Evolutionary conservation across 495 filamentous ascomycete species (phyloP).

Genomic region (Aspergillus saccharolyticus): DNA sequence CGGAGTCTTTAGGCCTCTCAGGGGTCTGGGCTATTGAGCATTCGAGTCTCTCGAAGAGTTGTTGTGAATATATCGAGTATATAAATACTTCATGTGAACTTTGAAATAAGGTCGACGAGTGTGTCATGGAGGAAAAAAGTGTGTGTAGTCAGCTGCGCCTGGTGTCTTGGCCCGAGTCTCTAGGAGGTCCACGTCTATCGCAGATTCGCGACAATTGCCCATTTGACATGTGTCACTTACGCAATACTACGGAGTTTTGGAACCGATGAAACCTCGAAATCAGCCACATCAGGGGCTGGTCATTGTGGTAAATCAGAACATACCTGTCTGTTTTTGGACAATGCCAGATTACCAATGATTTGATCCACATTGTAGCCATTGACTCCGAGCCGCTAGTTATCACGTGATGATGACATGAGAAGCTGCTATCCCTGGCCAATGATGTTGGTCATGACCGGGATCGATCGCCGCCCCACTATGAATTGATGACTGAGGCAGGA

Average conservation of each 20-base stretch:
- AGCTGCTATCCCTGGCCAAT: neutral
- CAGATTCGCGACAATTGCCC: neutral
- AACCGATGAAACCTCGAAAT: no score
- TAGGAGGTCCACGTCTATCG: neutral
- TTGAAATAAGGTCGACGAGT: neutral
- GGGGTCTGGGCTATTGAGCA: neutral
- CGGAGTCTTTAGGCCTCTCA: neutral
- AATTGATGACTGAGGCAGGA: conserved; percentile 15
- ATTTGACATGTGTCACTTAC: neutral
- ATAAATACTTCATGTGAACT: neutral
- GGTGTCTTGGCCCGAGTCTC: neutral
- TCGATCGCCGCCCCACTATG: conserved; percentile 11
- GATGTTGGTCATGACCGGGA: neutral
- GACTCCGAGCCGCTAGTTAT: no score
- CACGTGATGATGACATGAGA: conserved; percentile 1
- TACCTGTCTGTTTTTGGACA: neutral
- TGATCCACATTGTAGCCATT: no score
- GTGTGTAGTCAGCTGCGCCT: no score
- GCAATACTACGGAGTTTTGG: neutral
- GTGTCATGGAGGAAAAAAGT: no score
- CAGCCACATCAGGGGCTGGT: neutral
- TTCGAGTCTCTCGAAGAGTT: neutral
- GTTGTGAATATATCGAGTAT: conserved; percentile 1
- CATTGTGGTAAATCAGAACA: no score
- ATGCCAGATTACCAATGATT: neutral